Evolutionary conservation across 345 rosid genomes (phyloP).

Genomic region (Lepidium didymum): DNA sequence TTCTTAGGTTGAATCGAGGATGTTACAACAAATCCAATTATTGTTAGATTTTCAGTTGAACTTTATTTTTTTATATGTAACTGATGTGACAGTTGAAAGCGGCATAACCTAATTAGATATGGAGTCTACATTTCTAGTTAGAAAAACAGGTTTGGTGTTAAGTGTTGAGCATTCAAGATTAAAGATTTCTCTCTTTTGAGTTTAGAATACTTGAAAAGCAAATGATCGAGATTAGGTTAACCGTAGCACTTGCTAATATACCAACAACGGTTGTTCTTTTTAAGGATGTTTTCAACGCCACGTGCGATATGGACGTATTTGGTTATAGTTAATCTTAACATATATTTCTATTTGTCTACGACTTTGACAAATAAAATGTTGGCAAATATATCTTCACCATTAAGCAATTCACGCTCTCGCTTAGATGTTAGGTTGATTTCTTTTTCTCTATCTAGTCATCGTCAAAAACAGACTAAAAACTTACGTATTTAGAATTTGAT

Average conservation of each 20-base stretch:
- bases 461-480: too few relatives aligned
- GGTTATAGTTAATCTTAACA: background rate
- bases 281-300: constrained; percentile 10
- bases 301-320: background rate
- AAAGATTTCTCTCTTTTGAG: background rate
- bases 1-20: background rate
- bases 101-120: background rate
- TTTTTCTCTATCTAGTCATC: background rate
- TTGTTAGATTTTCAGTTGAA: background rate
- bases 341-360: background rate
- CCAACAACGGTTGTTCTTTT: background rate
- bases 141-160: background rate
- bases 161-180: background rate
- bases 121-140: too few relatives aligned
- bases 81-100: background rate
- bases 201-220: background rate
- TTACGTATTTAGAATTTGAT: background rate
- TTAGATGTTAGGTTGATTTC: background rate
- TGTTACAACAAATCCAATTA: background rate
- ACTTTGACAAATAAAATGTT: background rate
- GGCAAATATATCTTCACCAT: background rate
- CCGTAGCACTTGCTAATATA: background rate
- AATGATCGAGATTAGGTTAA: background rate
- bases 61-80: background rate
- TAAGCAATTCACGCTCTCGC: background rate